Percentiles rank a stretch among this genome's conserved stretches.
These are phyloP conservation scores for Aspergillus kassunensis DNA, from an alignment of 495 filamentous ascomycete species.

Conservation along the genomic window DNA sequence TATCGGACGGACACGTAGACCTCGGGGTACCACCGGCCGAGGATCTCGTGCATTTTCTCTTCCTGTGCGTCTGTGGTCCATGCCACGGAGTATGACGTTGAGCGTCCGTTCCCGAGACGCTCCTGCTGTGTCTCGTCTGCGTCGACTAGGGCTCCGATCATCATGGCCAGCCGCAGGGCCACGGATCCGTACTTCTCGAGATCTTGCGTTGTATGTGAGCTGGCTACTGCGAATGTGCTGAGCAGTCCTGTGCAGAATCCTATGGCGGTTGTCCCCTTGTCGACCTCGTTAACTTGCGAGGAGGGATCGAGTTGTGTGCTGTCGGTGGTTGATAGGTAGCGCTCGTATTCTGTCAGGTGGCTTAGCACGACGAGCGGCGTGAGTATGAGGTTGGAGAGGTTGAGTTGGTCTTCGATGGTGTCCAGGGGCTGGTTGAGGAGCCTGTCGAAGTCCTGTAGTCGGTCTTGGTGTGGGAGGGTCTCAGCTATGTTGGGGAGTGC, in stretches of 20 bases:
- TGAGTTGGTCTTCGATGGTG: background rate
- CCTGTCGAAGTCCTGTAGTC: background rate
- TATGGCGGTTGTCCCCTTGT: constrained; percentile 21
- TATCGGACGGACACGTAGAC: constrained; percentile 44
- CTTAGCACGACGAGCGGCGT: constrained; percentile 26
- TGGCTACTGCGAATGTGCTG: constrained; percentile 30
- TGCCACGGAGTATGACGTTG: constrained; percentile 1
- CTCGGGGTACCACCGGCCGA: constrained; percentile 13
- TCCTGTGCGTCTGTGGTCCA: background rate
- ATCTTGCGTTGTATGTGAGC: constrained; percentile 12
- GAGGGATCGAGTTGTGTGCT: background rate
- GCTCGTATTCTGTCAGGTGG: constrained; percentile 28
- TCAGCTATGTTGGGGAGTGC: background rate
- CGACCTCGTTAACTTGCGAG: too few species aligned
- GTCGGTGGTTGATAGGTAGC: constrained; percentile 12
- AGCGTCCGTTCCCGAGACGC: background rate
- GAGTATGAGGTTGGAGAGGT: constrained; percentile 27
- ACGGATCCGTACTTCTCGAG: constrained; percentile 25
- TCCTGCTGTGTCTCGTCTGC: constrained; percentile 22
- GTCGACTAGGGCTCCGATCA: constrained; percentile 33
- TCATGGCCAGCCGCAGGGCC: constrained; percentile 30
- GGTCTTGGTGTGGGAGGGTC: background rate
- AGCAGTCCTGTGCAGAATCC: constrained; percentile 42
- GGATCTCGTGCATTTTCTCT: background rate
- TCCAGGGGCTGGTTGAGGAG: background rate